phyloP scores from a whole-genome alignment of 169 alveolate species.

The Babesia caballi region DNA sequence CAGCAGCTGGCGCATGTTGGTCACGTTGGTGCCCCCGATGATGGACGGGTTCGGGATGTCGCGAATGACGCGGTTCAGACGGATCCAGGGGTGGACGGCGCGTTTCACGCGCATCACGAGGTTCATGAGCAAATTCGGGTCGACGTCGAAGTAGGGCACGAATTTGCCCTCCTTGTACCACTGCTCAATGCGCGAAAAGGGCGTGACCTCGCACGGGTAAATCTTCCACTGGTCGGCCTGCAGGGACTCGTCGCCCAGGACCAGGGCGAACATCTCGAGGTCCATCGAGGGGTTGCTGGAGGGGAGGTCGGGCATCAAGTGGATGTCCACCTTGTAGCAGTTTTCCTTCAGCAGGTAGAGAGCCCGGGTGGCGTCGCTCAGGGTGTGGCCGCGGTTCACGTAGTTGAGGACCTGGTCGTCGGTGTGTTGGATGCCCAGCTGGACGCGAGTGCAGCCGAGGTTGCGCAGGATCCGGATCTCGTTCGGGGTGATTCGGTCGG shows the following conservation, averaged over 20 bases:
- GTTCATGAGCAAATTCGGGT: constrained; percentile 72
- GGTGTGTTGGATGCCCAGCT: constrained; percentile 92
- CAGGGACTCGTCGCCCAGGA: constrained; percentile 79
- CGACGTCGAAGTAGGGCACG: constrained; percentile 87
- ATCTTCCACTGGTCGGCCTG: constrained; percentile 96
- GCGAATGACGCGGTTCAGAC: constrained; percentile 89
- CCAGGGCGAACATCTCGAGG: constrained; percentile 83
- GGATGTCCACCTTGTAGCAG: constrained; percentile 92
- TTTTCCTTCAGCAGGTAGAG: constrained; percentile 85
- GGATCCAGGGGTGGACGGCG: constrained; percentile 92
- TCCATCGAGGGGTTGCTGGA: constrained; percentile 82
- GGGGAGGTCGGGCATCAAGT: constrained; percentile 92
- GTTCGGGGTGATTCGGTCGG: constrained; percentile 85
- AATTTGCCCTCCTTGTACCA: constrained; percentile 83
- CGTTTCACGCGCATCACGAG: constrained; percentile 81
- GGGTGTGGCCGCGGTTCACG: constrained; percentile 82
- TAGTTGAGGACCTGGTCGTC: constrained; percentile 79
- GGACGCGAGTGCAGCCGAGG: constrained; percentile 92
- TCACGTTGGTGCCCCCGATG: constrained; percentile 89
- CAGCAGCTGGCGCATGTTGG: constrained; percentile 88
- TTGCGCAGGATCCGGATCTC: constrained; percentile 82
- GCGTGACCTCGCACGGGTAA: constrained; percentile 93
- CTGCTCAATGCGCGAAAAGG: constrained; percentile 86
- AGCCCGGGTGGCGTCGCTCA: constrained; percentile 81
- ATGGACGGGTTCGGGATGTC: constrained; percentile 93